These are phyloP conservation scores for Conringia planisiliqua DNA, from an alignment of 345 rosid genomes.

Conservation along the genomic window DNA sequence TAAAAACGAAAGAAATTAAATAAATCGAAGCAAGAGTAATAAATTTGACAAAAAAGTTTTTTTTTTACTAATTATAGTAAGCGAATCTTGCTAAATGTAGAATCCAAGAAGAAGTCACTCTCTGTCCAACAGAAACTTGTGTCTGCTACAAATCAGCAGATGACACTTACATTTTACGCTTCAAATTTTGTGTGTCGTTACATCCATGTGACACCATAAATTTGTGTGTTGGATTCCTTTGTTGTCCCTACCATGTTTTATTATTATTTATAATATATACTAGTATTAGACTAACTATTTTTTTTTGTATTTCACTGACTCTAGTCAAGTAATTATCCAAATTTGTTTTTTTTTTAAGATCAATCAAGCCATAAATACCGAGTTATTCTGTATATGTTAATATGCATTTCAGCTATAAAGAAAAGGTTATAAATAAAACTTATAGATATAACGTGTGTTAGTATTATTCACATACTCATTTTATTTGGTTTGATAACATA, in stretches of 20 bases:
- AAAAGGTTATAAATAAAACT: no score
- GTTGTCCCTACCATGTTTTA: constrained; percentile 4
- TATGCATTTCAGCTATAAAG: no score
- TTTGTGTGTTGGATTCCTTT: constrained; percentile 6
- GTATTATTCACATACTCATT: not conserved
- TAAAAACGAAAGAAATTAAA: not conserved
- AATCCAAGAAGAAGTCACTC: constrained; percentile 27
- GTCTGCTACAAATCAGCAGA: constrained; percentile 29
- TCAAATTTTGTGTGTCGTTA: constrained; percentile 3
- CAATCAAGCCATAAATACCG: no score
- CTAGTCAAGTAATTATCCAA: no score
- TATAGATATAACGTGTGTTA: no score
- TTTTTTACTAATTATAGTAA: constrained; percentile 21
- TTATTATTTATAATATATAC: not conserved
- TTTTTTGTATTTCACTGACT: no score
- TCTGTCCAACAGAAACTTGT: constrained; percentile 24
- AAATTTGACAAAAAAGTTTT: not conserved
- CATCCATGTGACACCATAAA: constrained; percentile 18
- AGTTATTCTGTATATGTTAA: no score
- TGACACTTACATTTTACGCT: constrained; percentile 19
- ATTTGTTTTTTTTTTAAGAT: no score
- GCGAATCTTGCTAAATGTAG: constrained; percentile 27
- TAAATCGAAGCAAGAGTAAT: constrained; percentile 14
- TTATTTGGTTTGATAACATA: no score
- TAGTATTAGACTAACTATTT: no score